Conservation (phyloP, 164 flowering plant genomes). For the Magnolia kwangsiensis region DNA sequence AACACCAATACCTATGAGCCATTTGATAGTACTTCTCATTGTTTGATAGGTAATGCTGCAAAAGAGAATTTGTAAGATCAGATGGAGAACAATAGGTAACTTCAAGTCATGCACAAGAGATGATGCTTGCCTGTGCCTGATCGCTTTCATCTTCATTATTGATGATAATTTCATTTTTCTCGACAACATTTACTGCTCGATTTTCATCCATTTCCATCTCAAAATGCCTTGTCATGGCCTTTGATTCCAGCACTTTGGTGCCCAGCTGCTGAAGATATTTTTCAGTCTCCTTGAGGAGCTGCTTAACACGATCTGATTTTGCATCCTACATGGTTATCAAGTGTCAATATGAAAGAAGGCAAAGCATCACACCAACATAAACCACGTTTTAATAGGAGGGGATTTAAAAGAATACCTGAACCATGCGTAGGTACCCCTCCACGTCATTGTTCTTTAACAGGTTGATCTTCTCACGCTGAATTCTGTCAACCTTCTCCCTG, state of each 20-base stretch:
- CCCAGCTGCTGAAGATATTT: constrained; percentile 97
- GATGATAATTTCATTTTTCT: constrained; percentile 45
- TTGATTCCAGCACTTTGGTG: constrained; percentile 80
- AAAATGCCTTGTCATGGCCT: constrained; percentile 48
- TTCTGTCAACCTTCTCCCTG: constrained; percentile 95
- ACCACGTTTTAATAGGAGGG: background rate
- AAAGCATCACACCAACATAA: background rate
- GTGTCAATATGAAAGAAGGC: background rate
- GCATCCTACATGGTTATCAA: constrained; percentile 60
- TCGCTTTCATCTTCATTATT: constrained; percentile 85
- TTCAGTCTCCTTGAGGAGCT: constrained; percentile 95
- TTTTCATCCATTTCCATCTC: constrained; percentile 68
- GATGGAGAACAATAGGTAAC: background rate
- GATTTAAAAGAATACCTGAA: constrained; percentile 55
- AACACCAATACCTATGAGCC: constrained; percentile 80
- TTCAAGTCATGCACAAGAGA: background rate
- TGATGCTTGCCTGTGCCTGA: constrained; percentile 74
- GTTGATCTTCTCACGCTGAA: constrained; percentile 97
- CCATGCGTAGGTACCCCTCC: constrained; percentile 98
- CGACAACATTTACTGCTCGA: constrained; percentile 33
- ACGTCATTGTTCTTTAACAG: constrained; percentile 95
- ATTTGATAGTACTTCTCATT: constrained; percentile 94
- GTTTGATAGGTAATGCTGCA: constrained; percentile 98
- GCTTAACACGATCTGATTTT: constrained; percentile 94
- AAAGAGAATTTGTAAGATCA: constrained; percentile 5